phyloP scores from a whole-genome alignment of 2,329 filamentous ascomycete genomes.

The Apiospora malaysiana region DNA sequence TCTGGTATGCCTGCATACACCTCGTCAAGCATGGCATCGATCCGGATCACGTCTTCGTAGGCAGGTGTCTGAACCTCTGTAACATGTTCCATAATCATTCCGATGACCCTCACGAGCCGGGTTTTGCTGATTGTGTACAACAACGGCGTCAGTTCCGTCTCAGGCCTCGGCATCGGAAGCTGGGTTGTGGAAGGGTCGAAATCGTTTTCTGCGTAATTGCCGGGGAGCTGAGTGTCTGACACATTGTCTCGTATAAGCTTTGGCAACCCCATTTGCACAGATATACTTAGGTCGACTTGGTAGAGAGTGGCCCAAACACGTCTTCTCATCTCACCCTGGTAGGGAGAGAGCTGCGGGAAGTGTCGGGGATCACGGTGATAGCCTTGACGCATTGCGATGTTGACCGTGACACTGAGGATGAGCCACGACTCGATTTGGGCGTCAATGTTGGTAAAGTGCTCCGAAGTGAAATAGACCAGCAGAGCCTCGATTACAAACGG shows the following conservation, averaged over 20 bases:
- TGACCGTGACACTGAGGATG: constrained; percentile 40
- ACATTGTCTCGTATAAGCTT: constrained; percentile 44
- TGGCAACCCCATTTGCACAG: constrained; percentile 51
- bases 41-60: background rate
- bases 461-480: constrained; percentile 41
- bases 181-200: constrained; percentile 43
- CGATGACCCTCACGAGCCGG: constrained; percentile 29
- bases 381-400: constrained; percentile 44
- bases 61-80: constrained; percentile 32
- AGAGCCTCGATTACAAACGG: constrained; percentile 48
- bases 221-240: constrained; percentile 47
- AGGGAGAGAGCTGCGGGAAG: constrained; percentile 46
- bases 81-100: constrained; percentile 28
- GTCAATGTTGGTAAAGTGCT: constrained; percentile 38
- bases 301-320: constrained; percentile 49
- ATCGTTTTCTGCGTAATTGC: constrained; percentile 51
- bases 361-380: constrained; percentile 52
- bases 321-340: constrained; percentile 51
- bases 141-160: constrained; percentile 38
- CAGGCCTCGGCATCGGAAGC: constrained; percentile 44
- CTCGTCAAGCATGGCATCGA: constrained; percentile 1
- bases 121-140: constrained; percentile 33
- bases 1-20: background rate
- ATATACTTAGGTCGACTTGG: constrained; percentile 48
- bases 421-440: constrained; percentile 43